Conservation (phyloP, 2,329 filamentous ascomycete species). For the Colletotrichum sojae region DNA sequence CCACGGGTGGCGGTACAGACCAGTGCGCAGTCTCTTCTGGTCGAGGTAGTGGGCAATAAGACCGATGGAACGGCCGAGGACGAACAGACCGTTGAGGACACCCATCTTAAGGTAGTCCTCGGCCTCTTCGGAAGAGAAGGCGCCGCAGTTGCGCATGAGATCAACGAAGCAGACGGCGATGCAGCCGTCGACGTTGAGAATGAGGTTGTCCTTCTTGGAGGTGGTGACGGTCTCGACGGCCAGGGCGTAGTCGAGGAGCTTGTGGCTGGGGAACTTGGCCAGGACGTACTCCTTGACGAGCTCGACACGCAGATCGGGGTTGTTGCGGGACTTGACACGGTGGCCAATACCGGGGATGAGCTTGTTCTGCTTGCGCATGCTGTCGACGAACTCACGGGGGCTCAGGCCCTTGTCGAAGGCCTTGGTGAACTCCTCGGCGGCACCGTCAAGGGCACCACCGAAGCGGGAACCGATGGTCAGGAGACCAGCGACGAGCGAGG, state of each 20-base stretch:
- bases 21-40: constrained; percentile 98
- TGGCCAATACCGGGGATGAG: constrained; percentile 99
- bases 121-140: constrained; percentile 95
- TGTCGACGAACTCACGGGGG: constrained; percentile 98
- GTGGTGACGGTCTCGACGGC: constrained; percentile 98
- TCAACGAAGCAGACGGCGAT: constrained; percentile 99
- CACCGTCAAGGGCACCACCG: constrained; percentile 97
- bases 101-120: constrained; percentile 99
- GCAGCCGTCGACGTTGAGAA: constrained; percentile 98
- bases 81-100: constrained; percentile 99
- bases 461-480: constrained; percentile 98
- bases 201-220: constrained; percentile 99
- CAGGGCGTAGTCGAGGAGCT: constrained; percentile 98
- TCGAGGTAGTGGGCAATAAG: constrained; percentile 99
- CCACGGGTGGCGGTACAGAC: constrained; percentile 99
- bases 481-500: constrained; percentile 93
- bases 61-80: constrained; percentile 96
- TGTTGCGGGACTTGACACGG: constrained; percentile 99
- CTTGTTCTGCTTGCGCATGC: constrained; percentile 99
- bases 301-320: constrained; percentile 99
- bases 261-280: constrained; percentile 97
- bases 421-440: constrained; percentile 98
- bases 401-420: constrained; percentile 98
- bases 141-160: constrained; percentile 96
- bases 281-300: constrained; percentile 99